Percentiles rank a stretch among this genome's conserved stretches.
phyloP scores from a whole-genome alignment of 1,284 basidiomycete genomes.

The Neonothopanus nambi region DNA sequence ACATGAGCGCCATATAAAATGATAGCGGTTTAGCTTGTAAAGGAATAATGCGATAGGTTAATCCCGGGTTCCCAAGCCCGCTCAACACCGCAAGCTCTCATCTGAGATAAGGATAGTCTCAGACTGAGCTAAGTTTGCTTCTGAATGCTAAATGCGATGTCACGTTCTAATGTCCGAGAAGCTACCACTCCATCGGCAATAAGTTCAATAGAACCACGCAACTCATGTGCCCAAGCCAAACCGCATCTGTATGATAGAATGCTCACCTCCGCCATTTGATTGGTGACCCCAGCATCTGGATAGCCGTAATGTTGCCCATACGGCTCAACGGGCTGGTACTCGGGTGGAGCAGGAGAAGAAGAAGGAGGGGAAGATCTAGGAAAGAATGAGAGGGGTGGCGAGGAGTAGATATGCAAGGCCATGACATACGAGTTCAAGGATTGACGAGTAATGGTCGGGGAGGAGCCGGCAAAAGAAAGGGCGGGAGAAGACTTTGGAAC shows the following conservation, averaged over 20 bases:
- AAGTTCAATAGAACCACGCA: no score
- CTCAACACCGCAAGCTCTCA: no score
- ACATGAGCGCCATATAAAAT: conserved; percentile 17
- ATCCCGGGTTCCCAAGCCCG: no score
- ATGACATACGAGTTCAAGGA: conserved; percentile 17
- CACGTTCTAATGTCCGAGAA: neutral
- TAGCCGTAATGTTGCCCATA: conserved; percentile 37
- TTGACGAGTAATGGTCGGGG: conserved; percentile 17
- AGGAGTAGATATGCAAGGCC: neutral
- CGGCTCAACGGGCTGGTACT: conserved; percentile 17
- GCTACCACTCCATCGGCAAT: no score
- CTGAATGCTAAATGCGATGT: neutral
- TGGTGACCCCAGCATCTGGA: conserved; percentile 31
- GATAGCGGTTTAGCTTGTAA: conserved; percentile 19
- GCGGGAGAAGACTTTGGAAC: conserved; percentile 65
- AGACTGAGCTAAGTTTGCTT: neutral
- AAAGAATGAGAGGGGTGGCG: neutral
- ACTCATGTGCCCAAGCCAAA: no score
- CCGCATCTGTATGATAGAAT: neutral
- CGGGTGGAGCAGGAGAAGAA: conserved; percentile 26
- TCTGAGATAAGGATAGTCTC: no score
- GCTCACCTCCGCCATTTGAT: conserved; percentile 36
- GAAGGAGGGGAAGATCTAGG: conserved; percentile 15
- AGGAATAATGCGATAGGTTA: neutral
- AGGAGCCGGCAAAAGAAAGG: conserved; percentile 25